Evolutionary conservation across 2,329 filamentous ascomycete genomes (phyloP).

Genomic region (Aspergillus hiratsukae): DNA sequence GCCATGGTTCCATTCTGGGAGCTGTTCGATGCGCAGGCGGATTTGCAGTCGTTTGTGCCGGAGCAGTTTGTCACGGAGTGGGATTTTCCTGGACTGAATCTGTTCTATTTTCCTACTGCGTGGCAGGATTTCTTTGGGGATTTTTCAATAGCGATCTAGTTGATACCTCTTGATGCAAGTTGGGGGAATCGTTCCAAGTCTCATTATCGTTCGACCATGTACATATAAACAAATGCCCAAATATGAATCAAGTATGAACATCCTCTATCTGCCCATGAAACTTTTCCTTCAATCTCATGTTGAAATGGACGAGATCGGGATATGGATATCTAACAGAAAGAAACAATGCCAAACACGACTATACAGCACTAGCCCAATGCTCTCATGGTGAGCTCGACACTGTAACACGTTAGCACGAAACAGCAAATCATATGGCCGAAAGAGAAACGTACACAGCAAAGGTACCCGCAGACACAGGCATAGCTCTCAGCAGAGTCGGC

Average conservation of each 20-base stretch:
- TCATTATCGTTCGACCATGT: not conserved
- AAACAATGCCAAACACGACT: conserved; percentile 6
- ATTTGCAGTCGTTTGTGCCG: conserved; percentile 52
- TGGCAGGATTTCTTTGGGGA: conserved; percentile 49
- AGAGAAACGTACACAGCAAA: conserved; percentile 65
- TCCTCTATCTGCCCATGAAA: conserved; percentile 4
- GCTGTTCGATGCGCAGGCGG: conserved; percentile 38
- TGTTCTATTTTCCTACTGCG: conserved; percentile 46
- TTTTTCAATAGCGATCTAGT: conserved; percentile 30
- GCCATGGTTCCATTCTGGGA: conserved; percentile 28
- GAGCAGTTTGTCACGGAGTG: conserved; percentile 56
- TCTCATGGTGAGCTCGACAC: conserved; percentile 46
- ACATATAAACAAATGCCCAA: not conserved
- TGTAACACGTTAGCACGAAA: conserved; percentile 12
- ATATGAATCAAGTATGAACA: not conserved
- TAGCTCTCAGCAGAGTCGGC: conserved; percentile 85
- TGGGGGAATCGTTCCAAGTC: not conserved
- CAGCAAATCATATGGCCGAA: conserved; percentile 10
- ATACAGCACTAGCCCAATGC: conserved; percentile 35
- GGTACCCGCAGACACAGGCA: conserved; percentile 97
- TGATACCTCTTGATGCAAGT: not conserved
- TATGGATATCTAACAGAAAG: conserved; percentile 21
- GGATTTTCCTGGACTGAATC: conserved; percentile 53
- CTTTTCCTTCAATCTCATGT: conserved; percentile 14
- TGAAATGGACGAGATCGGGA: conserved; percentile 17